Base-by-base conservation (phyloP, 768 basidiomycete genomes). In the Leccinum barrowsii region DNA sequence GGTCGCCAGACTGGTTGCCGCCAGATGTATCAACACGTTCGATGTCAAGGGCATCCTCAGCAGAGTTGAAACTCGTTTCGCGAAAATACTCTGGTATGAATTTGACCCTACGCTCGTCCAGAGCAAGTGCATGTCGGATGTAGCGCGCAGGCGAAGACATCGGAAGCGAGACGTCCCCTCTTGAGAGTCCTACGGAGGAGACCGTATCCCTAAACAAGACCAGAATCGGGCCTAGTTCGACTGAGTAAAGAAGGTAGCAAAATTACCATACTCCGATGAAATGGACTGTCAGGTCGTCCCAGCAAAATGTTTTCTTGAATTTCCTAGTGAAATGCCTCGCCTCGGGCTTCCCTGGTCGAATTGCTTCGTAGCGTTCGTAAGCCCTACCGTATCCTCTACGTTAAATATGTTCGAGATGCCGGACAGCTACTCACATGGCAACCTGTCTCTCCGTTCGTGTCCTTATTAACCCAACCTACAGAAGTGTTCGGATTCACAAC, bases 101-200 rank as follows among this genome's bases (percentile, higher is more conserved):
- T 28, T 49, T 49, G 10, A 49, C 48, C 48, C 48, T 49, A 12
- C 48, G 48, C 26, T 49, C 48, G 1, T 49, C 48, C 17, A 49
- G 26, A 28, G 48, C 48, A 49, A 49, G 48, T 7, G 48, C 48
- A 2, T 49, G 48, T 15, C 48, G 48, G n/a, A 30, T 49, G 5
- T 28, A 7, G 5, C 26, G 10, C 10, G 84, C 82, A 10, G 78
- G 80, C 5, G 74, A 77, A 0, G 80, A 79, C 67, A 85, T 85
- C 0, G 84, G 84, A 2, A 85, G 72, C 4, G 61, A 63, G 4
- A 79, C 71, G 40, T 74, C 75, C 3, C 78, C 57, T 50, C 49
- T 77, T 54, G 84, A 72, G 37, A 82, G 35, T 10, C 83, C 82
- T 19, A 86, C 83, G 1, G 83, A 85, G 32, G 79, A 77, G 7